Base-by-base conservation (phyloP, 2,329 filamentous ascomycete genomes). In the Harringtonia aguacate region DNA sequence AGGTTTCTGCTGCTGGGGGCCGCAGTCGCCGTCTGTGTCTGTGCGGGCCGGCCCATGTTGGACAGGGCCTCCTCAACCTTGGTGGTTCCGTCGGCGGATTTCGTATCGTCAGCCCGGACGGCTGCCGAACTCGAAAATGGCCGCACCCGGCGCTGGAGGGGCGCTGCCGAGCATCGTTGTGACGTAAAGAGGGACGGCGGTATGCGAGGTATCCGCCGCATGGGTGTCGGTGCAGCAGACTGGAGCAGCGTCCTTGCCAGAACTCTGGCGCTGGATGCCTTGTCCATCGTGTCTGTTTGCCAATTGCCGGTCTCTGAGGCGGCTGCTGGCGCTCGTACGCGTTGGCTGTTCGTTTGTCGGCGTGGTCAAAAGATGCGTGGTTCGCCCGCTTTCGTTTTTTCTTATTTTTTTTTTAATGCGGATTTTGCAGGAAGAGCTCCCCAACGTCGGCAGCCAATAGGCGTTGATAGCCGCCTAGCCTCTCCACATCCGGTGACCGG, bases 161-260 rank as follows among this genome's bases (percentile, higher is more conserved):
- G n/a, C 15, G 29, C 29, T 27, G 24, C 24, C 24, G 24, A 7
- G 24, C 24, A 27, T 27, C 24, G 24, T 6, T 15, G 14, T 7
- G 17, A 34, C 31, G 7, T 13, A 18, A 34, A 34, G 24, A 34
- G 14, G 12, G 35, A 41, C 20, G 24, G 28, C 28, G 17, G 38
- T 18, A 17, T 21, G 24, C 12, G 44, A 17, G 24, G 40, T 8
- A 18, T 17, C 15, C 14, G 41, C 14, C 38, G 46, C 38, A 36
- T 12, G 21, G 43, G 20, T 24, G 37, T 27, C 35, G 41, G 9
- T 14, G 35, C 24, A 22, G 66, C 53, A 4, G 59, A 56, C 49
- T 64, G 60, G 35, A 61, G 57, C 47, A 65, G 51, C 39, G 62
- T 56, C 48, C 61, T 64, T 54, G 64, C 66, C 59, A 69, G 64